Conservation (phyloP, 192 early-diverging fungal species). For the Mortierella hygrophila region DNA sequence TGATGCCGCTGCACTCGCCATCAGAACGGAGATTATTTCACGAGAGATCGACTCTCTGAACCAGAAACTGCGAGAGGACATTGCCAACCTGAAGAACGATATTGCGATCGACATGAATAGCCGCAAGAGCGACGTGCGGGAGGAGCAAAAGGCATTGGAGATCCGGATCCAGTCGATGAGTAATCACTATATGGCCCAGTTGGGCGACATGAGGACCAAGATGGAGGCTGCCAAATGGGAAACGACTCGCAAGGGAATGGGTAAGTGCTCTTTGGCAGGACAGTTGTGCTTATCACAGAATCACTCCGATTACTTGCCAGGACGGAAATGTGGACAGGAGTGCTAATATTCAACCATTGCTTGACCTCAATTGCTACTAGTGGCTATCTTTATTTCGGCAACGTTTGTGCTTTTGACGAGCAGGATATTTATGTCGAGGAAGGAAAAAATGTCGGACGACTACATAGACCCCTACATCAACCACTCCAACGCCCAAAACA, state of each 20-base stretch:
- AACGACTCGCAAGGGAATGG: constrained; percentile 80
- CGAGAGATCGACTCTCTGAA: constrained; percentile 84
- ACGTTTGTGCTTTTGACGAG: constrained; percentile 46
- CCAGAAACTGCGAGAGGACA: constrained; percentile 82
- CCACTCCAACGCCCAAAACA: constrained; percentile 46
- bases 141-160: constrained; percentile 83
- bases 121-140: constrained; percentile 85
- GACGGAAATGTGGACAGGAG: not conserved
- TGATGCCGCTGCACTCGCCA: constrained; percentile 80
- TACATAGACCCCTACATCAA: constrained; percentile 53
- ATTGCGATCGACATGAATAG: constrained; percentile 93
- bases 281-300: not conserved
- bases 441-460: constrained; percentile 47
- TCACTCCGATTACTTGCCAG: not conserved
- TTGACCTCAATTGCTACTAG: constrained; percentile 3
- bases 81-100: constrained; percentile 84
- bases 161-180: constrained; percentile 86
- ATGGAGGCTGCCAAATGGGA: constrained; percentile 93
- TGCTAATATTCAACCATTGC: not conserved
- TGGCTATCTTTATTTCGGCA: constrained; percentile 48
- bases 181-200: constrained; percentile 84
- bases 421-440: constrained; percentile 47
- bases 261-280: constrained; percentile 46
- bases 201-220: constrained; percentile 87
- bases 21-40: constrained; percentile 78